phyloP scores from a whole-genome alignment of 2,329 filamentous ascomycete genomes.

The Penicillium sumatraense region DNA sequence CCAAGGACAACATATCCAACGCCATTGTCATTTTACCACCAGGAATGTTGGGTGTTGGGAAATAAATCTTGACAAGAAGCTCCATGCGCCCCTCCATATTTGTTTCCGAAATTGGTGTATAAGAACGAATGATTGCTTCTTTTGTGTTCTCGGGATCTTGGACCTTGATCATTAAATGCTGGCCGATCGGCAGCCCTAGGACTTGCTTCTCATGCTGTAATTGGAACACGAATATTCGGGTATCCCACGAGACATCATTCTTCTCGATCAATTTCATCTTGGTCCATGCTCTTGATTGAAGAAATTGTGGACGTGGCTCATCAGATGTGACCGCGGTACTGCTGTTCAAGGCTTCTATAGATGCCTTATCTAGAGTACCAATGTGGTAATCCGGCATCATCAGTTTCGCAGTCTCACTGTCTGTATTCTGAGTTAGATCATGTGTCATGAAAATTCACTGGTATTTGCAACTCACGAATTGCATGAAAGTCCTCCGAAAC shows the following conservation, averaged over 20 bases:
- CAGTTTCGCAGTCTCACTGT: constrained; percentile 86
- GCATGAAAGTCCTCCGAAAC: constrained; percentile 87
- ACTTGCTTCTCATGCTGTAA: constrained; percentile 72
- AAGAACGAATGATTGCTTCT: constrained; percentile 80
- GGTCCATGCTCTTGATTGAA: constrained; percentile 74
- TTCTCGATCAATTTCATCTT: constrained; percentile 72
- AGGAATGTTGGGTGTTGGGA: constrained; percentile 57
- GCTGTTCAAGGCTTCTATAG: constrained; percentile 59
- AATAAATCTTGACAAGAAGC: constrained; percentile 83
- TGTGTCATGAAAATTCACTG: background rate
- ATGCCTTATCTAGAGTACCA: constrained; percentile 70
- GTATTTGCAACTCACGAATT: constrained; percentile 69
- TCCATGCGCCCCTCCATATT: constrained; percentile 67
- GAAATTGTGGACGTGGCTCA: constrained; percentile 64
- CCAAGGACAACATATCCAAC: constrained; percentile 72
- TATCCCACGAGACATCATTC: constrained; percentile 73
- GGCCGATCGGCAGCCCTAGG: constrained; percentile 79
- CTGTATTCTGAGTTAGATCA: constrained; percentile 52
- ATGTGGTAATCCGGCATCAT: constrained; percentile 91
- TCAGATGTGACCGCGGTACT: constrained; percentile 48
- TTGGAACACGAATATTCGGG: constrained; percentile 78
- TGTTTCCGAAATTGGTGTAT: constrained; percentile 78
- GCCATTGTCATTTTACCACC: constrained; percentile 84
- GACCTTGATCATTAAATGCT: constrained; percentile 84
- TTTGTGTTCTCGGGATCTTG: constrained; percentile 66